These are phyloP conservation scores for Leishmania turanica DNA, from an alignment of 208 protist genomes.

Conservation along the genomic window DNA sequence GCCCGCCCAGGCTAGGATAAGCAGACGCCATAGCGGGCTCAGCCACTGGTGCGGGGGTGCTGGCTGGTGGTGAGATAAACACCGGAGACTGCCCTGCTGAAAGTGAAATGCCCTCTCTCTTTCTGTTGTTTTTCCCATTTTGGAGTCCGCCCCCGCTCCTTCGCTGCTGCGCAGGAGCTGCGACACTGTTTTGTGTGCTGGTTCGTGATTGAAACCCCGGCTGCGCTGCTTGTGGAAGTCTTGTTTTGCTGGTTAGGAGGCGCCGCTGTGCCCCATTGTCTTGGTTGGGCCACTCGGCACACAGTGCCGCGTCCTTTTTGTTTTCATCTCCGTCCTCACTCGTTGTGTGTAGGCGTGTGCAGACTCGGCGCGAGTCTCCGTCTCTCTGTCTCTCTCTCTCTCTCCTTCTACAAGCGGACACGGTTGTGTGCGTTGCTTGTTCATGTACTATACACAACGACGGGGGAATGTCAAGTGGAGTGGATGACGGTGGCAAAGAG, in stretches of 20 bases:
- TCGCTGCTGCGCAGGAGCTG: neutral
- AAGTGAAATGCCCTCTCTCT: neutral
- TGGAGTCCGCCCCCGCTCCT: neutral
- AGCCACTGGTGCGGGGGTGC: neutral
- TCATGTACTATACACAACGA: conserved; percentile 6
- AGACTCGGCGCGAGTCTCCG: neutral
- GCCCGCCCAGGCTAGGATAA: no score
- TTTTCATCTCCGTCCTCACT: neutral
- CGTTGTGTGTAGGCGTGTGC: neutral
- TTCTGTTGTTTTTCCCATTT: neutral
- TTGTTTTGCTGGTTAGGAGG: no score
- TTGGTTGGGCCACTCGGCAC: neutral
- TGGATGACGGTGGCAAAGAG: neutral
- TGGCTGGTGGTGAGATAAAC: neutral
- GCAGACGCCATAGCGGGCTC: neutral
- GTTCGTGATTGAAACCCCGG: neutral
- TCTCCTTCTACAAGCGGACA: neutral
- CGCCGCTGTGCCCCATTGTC: neutral
- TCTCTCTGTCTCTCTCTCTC: neutral
- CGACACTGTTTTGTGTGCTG: neutral
- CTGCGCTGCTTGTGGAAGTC: neutral
- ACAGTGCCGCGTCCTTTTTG: neutral
- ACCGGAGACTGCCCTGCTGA: neutral
- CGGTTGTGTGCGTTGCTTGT: neutral
- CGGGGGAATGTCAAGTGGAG: neutral